Conservation (phyloP, 768 basidiomycete genomes). For the Pleurotus sapidus region DNA sequence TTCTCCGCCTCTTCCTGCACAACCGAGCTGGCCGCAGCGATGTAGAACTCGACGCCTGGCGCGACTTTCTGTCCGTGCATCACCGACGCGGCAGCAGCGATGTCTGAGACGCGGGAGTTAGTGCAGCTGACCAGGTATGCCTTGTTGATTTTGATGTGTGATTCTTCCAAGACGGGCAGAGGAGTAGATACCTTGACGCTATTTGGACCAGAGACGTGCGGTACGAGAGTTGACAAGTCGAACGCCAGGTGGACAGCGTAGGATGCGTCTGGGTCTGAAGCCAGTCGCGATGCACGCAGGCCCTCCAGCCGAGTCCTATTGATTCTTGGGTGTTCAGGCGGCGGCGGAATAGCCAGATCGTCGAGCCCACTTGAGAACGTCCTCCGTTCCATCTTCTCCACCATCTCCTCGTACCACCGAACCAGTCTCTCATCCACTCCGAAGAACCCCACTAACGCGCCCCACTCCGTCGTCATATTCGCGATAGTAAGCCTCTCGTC, state of each 20-base stretch:
- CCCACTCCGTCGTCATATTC: constrained; percentile 99
- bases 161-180: constrained; percentile 74
- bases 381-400: constrained; percentile 72
- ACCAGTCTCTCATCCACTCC: constrained; percentile 83
- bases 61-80: constrained; percentile 78
- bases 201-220: constrained; percentile 96
- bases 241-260: constrained; percentile 90
- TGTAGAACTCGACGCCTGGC: constrained; percentile 92
- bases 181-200: constrained; percentile 97
- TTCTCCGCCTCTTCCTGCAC: constrained; percentile 91
- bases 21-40: constrained; percentile 89
- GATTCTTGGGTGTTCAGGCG: constrained; percentile 83
- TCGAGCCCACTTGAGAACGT: constrained; percentile 59
- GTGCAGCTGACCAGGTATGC: constrained; percentile 99
- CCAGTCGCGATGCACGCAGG: constrained; percentile 44
- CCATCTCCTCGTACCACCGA: constrained; percentile 78
- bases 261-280: constrained; percentile 72
- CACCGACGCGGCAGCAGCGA: constrained; percentile 90
- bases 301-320: constrained; percentile 69
- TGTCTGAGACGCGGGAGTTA: constrained; percentile 94
- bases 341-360: constrained; percentile 56
- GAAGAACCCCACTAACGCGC: constrained; percentile 93
- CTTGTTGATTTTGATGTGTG: constrained; percentile 84
- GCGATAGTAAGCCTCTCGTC: constrained; percentile 95
- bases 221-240: constrained; percentile 91